phyloP scores from a whole-genome alignment of 306 rosid species.

The Cercis canadensis region DNA sequence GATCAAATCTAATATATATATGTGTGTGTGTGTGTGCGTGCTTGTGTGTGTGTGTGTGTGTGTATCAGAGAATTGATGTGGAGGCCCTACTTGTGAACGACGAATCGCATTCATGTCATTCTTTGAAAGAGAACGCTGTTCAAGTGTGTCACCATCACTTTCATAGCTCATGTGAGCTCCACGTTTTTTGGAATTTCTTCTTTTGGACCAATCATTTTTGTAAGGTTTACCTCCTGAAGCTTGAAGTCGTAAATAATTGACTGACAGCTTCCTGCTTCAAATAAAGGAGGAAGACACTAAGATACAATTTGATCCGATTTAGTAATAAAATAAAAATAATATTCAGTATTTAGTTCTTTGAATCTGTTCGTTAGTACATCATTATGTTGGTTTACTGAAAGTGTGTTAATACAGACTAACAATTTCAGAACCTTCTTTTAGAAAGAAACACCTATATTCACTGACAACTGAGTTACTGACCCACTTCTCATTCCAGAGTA shows the following conservation, averaged over 20 bases:
- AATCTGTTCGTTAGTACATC: background rate
- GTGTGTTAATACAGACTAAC: conserved; percentile 5
- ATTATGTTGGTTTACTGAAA: background rate
- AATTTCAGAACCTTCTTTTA: conserved; percentile 7
- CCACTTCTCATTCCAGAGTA: conserved; percentile 6
- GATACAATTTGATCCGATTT: conserved; percentile 31
- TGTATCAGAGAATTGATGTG: conserved; percentile 35
- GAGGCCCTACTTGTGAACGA: conserved; percentile 77
- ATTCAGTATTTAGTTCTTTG: background rate
- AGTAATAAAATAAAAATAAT: conserved; percentile 38
- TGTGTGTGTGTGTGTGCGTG: too few species aligned
- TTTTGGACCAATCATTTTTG: conserved; percentile 77
- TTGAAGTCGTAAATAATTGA: conserved; percentile 85
- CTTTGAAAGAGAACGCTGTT: conserved; percentile 79
- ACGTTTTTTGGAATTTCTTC: conserved; percentile 64
- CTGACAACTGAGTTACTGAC: background rate
- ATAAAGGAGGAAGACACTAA: conserved; percentile 38
- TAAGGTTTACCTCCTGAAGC: conserved; percentile 63
- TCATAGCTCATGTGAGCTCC: conserved; percentile 60
- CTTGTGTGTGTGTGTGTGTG: too few species aligned
- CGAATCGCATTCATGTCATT: conserved; percentile 79
- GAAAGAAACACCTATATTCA: conserved; percentile 27
- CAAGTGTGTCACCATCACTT: conserved; percentile 54
- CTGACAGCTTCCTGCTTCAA: conserved; percentile 81
- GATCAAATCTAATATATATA: conserved; percentile 2